These are phyloP conservation scores for Ophiosphaerella korrae DNA, from an alignment of 2,329 filamentous ascomycete species.

Conservation along the genomic window DNA sequence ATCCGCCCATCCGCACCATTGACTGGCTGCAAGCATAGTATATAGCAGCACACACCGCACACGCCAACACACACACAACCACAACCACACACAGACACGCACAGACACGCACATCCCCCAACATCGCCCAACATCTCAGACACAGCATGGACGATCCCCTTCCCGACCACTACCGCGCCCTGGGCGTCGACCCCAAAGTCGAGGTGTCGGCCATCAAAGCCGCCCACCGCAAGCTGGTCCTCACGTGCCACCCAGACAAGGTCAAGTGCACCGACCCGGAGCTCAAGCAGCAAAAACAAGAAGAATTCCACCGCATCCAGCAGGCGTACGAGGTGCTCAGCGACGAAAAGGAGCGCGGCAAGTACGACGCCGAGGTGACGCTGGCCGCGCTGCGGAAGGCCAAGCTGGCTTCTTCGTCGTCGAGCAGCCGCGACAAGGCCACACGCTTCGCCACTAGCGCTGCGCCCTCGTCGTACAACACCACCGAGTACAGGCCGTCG, in stretches of 20 bases:
- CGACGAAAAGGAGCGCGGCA: slow-evolving; percentile 71
- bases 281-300: slow-evolving; percentile 76
- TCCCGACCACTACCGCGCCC: slow-evolving; percentile 77
- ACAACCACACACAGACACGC: no score
- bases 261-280: slow-evolving; percentile 82
- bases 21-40: background rate
- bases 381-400: slow-evolving; percentile 68
- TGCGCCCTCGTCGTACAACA: slow-evolving; percentile 31
- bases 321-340: slow-evolving; percentile 90
- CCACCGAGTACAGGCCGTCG: slow-evolving; percentile 39
- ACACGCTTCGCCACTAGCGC: slow-evolving; percentile 42
- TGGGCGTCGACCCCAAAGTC: slow-evolving; percentile 76
- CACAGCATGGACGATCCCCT: slow-evolving; percentile 55
- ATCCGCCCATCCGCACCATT: background rate
- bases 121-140: background rate
- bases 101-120: no score
- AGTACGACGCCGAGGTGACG: slow-evolving; percentile 78
- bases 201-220: slow-evolving; percentile 73
- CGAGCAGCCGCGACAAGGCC: slow-evolving; percentile 34
- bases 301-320: slow-evolving; percentile 91
- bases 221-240: slow-evolving; percentile 82
- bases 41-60: background rate
- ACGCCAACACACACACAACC: background rate
- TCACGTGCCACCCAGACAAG: slow-evolving; percentile 92
- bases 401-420: slow-evolving; percentile 45